Evolutionary conservation across 176 grass and related monocot genomes (phyloP).

Genomic region (Oryza rufipogon): DNA sequence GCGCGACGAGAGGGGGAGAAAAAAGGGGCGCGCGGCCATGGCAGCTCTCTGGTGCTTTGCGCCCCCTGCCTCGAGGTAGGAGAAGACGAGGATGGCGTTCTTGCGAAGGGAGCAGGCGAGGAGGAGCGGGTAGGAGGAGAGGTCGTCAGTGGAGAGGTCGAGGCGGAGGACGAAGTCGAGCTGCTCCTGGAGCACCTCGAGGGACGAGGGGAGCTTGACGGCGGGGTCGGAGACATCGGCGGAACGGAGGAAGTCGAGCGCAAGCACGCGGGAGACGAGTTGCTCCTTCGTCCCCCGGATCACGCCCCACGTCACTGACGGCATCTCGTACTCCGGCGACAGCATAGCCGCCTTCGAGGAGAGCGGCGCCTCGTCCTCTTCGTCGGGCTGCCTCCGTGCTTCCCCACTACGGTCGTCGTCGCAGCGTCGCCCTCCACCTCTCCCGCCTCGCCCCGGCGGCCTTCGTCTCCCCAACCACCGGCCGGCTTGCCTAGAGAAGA

Average conservation of each 20-base stretch:
- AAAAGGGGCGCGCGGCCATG: no score
- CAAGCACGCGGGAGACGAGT: constrained; percentile 84
- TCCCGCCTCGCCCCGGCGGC: no score
- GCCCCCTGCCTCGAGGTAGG: constrained; percentile 64
- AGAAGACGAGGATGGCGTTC: constrained; percentile 85
- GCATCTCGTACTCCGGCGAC: constrained; percentile 91
- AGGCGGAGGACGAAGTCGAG: constrained; percentile 93
- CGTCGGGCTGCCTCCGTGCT: no score
- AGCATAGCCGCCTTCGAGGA: constrained; percentile 42
- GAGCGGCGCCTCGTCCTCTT: not conserved
- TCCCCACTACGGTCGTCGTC: no score
- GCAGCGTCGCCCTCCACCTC: no score
- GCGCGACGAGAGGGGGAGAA: no score
- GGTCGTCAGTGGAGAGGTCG: constrained; percentile 81
- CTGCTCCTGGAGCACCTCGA: constrained; percentile 91
- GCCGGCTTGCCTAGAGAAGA: no score
- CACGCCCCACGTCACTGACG: constrained; percentile 92
- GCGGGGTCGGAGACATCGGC: constrained; percentile 66
- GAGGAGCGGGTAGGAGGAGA: constrained; percentile 79
- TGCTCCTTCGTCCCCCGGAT: constrained; percentile 92
- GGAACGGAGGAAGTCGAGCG: constrained; percentile 91
- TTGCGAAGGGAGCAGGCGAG: constrained; percentile 89
- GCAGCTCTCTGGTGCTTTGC: no score
- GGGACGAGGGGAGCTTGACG: constrained; percentile 87
- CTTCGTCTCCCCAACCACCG: no score